These are phyloP conservation scores for Chrysosporium keratinophilum DNA, from an alignment of 2,329 filamentous ascomycete genomes.

Conservation along the genomic window DNA sequence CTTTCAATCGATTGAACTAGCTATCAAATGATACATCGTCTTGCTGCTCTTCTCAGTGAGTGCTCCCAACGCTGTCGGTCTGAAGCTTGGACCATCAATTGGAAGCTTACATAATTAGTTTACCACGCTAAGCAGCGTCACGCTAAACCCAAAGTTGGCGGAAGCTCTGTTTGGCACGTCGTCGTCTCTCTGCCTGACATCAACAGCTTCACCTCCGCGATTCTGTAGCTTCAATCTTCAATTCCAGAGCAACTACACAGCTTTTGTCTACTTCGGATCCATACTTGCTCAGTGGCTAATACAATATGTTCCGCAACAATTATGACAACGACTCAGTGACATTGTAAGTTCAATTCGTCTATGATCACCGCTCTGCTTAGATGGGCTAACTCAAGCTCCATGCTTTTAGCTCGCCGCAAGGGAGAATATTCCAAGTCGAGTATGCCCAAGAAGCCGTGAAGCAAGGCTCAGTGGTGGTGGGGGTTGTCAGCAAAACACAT, in stretches of 20 bases:
- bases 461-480: slow-evolving; percentile 96
- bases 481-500: slow-evolving; percentile 95
- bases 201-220: slow-evolving; percentile 1
- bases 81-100: no score
- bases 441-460: slow-evolving; percentile 98
- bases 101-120: not conserved
- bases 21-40: no score
- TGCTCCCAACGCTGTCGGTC: no score
- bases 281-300: not conserved
- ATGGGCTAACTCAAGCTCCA: not conserved
- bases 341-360: slow-evolving; percentile 56
- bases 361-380: not conserved
- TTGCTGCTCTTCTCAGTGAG: no score
- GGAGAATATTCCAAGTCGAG: slow-evolving; percentile 98
- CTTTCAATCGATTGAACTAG: no score
- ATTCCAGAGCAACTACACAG: not conserved
- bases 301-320: slow-evolving; percentile 96
- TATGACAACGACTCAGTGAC: slow-evolving; percentile 99
- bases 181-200: slow-evolving; percentile 17
- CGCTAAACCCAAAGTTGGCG: slow-evolving; percentile 16
- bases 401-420: slow-evolving; percentile 75
- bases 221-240: not conserved
- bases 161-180: slow-evolving; percentile 15
- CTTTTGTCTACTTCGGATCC: not conserved
- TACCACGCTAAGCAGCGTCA: not conserved